A percentile compares a stretch with the other conserved stretches of the same genome.
Evolutionary conservation across 2,329 filamentous ascomycete genomes (phyloP).

Genomic region (Claviceps purpurea): DNA sequence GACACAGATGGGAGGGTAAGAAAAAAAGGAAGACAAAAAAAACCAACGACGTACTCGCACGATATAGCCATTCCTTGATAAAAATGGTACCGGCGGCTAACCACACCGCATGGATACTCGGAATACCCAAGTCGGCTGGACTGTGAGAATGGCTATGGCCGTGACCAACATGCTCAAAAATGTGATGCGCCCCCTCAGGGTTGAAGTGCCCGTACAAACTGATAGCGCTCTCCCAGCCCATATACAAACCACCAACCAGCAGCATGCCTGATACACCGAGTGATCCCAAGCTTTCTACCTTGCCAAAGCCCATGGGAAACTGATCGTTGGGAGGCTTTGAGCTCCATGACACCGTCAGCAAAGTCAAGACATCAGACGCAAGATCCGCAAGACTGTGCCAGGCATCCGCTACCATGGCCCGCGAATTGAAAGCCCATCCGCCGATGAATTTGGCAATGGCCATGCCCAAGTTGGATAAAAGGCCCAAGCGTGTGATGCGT

Average conservation of each 20-base stretch:
- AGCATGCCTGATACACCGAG: conserved; percentile 87
- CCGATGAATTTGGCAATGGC: conserved; percentile 85
- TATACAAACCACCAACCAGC: conserved; percentile 78
- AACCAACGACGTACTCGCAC: conserved; percentile 63
- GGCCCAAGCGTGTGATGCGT: conserved; percentile 43
- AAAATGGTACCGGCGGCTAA: conserved; percentile 78
- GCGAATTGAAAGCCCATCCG: conserved; percentile 88
- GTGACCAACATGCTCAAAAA: conserved; percentile 46
- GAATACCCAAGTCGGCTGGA: conserved; percentile 33
- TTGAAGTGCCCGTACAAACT: conserved; percentile 62
- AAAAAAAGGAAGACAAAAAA: background rate
- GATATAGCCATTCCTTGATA: conserved; percentile 94
- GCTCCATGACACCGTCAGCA: conserved; percentile 90
- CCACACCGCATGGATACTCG: conserved; percentile 91
- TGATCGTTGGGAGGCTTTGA: conserved; percentile 68
- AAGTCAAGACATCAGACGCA: conserved; percentile 84
- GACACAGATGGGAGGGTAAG: too few relatives aligned
- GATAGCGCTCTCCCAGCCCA: conserved; percentile 64
- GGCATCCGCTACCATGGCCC: conserved; percentile 83
- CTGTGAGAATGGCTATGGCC: conserved; percentile 52
- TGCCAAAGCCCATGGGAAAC: conserved; percentile 89
- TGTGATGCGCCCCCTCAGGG: conserved; percentile 52
- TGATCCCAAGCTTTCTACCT: conserved; percentile 91
- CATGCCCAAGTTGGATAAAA: conserved; percentile 82
- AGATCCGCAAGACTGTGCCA: conserved; percentile 94